These are phyloP conservation scores for Pyrrhoderma noxium DNA, from an alignment of 1,284 basidiomycete genomes.

Conservation along the genomic window DNA sequence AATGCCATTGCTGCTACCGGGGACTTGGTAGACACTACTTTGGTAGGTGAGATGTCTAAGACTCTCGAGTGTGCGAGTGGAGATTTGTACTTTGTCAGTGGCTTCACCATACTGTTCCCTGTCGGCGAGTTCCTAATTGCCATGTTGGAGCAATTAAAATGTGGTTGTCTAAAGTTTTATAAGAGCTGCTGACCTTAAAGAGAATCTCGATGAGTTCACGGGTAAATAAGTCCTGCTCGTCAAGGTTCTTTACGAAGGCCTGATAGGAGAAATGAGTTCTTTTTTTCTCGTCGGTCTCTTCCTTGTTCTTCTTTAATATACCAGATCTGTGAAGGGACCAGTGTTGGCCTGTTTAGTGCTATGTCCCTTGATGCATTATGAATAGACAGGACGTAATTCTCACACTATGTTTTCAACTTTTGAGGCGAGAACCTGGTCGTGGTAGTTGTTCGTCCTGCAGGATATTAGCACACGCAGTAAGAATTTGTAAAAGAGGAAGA, in stretches of 20 bases:
- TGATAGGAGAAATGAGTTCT: conserved; percentile 60
- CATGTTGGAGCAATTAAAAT: background rate
- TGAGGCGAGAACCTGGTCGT: conserved; percentile 57
- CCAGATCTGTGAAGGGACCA: conserved; percentile 41
- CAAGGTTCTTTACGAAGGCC: conserved; percentile 61
- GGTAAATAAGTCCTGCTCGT: conserved; percentile 68
- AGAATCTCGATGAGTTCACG: conserved; percentile 61
- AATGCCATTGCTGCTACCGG: too few species aligned
- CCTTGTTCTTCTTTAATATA: conserved; percentile 50
- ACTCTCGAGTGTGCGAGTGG: too few species aligned
- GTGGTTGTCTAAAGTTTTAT: background rate
- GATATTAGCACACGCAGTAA: background rate
- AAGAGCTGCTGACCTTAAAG: conserved; percentile 49
- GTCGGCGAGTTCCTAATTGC: conserved; percentile 59
- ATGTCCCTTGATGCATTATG: background rate
- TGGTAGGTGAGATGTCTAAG: too few species aligned
- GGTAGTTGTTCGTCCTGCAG: conserved; percentile 57
- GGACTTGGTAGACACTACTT: too few species aligned
- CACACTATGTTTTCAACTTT: conserved; percentile 69
- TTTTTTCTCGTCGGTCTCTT: conserved; percentile 35
- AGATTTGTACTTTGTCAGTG: too few species aligned
- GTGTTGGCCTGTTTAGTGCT: conserved; percentile 5
- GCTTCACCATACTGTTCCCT: conserved; percentile 33
- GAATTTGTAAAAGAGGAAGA: conserved; percentile 8
- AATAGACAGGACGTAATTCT: conserved; percentile 1